phyloP scores from a whole-genome alignment of 805 yeast genomes.

The Schwanniomyces vanrijiae region DNA sequence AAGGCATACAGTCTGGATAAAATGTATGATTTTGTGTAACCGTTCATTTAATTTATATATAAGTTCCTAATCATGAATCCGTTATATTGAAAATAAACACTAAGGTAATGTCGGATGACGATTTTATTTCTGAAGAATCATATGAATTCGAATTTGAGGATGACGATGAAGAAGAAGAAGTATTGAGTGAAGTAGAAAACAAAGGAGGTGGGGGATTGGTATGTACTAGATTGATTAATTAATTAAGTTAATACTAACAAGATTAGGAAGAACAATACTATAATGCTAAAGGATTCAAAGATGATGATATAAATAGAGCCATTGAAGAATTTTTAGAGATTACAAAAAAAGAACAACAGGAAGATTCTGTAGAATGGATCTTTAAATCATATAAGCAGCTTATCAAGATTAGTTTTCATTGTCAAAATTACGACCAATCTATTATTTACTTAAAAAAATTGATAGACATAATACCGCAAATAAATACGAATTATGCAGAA shows the following conservation, averaged over 20 bases:
- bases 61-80: not conserved
- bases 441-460: slow-evolving; percentile 22
- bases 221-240: not conserved
- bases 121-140: slow-evolving; percentile 37
- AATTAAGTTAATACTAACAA: not conserved
- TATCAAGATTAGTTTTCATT: slow-evolving; percentile 33
- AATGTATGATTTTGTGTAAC: not conserved
- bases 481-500: slow-evolving; percentile 37
- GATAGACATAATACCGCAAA: slow-evolving; percentile 20
- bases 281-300: slow-evolving; percentile 38
- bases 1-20: too few relatives aligned
- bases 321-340: slow-evolving; percentile 20
- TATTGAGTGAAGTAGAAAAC: slow-evolving; percentile 22
- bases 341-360: slow-evolving; percentile 8
- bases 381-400: slow-evolving; percentile 43
- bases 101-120: slow-evolving; percentile 33
- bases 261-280: slow-evolving; percentile 33
- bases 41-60: not conserved
- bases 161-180: slow-evolving; percentile 33
- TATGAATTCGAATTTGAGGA: slow-evolving; percentile 42
- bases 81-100: not conserved
- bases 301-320: slow-evolving; percentile 28
- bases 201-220: slow-evolving; percentile 13
- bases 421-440: slow-evolving; percentile 20
- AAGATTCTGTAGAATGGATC: slow-evolving; percentile 28